Evolutionary conservation across 2,329 filamentous ascomycete species (phyloP).

Genomic region (Trichoderma asperellum): DNA sequence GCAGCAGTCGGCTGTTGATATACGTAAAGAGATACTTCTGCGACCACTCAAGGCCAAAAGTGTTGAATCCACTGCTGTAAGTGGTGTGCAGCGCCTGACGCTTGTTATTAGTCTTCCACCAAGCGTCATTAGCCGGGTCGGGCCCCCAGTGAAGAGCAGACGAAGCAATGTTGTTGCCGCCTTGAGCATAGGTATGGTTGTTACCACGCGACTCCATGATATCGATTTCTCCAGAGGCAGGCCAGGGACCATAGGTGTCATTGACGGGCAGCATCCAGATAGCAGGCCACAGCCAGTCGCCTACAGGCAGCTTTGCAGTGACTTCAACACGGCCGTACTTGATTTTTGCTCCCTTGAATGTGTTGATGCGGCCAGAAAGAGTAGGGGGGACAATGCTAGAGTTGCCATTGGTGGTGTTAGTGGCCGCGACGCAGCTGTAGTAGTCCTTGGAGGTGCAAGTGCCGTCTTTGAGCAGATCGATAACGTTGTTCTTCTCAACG

Average conservation of each 20-base stretch:
- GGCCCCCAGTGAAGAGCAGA: conserved; percentile 85
- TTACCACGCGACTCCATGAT: conserved; percentile 82
- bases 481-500: conserved; percentile 66
- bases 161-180: conserved; percentile 79
- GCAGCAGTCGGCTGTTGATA: conserved; percentile 76
- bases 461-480: conserved; percentile 69
- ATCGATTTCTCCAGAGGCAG: conserved; percentile 80
- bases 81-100: conserved; percentile 74
- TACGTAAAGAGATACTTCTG: conserved; percentile 89
- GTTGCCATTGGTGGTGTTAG: conserved; percentile 72
- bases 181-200: conserved; percentile 74
- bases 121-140: conserved; percentile 70
- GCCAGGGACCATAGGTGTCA: conserved; percentile 76
- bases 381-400: conserved; percentile 76
- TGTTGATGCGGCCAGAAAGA: conserved; percentile 78
- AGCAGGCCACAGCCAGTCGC: conserved; percentile 91
- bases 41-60: conserved; percentile 82
- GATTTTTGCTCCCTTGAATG: conserved; percentile 69
- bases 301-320: conserved; percentile 71
- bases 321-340: conserved; percentile 84
- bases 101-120: conserved; percentile 84
- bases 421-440: conserved; percentile 67
- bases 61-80: conserved; percentile 71
- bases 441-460: conserved; percentile 65
- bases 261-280: conserved; percentile 85